Percentiles rank a stretch among this genome's conserved stretches.
Evolutionary conservation across 495 filamentous ascomycete species (phyloP).

Genomic region (Penicillium silybi): DNA sequence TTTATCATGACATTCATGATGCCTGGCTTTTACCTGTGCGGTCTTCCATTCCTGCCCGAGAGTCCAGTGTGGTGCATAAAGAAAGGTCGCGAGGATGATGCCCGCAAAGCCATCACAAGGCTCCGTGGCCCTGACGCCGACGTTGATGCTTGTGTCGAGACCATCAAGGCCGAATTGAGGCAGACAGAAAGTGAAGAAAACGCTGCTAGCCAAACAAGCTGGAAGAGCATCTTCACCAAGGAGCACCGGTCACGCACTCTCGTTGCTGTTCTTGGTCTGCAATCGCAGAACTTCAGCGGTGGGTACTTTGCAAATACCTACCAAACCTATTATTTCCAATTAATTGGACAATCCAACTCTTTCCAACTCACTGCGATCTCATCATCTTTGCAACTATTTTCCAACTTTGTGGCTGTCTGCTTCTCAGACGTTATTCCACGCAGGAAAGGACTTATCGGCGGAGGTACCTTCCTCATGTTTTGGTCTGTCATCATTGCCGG

Average conservation of each 20-base stretch:
- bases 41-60: slow-evolving; percentile 13
- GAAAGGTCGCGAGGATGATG: slow-evolving; percentile 9
- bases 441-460: slow-evolving; percentile 11
- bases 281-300: slow-evolving; percentile 11
- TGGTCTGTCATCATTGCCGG: slow-evolving; percentile 16
- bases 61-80: slow-evolving; percentile 14
- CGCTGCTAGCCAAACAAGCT: slow-evolving; percentile 8
- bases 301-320: slow-evolving; percentile 15
- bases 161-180: slow-evolving; percentile 8
- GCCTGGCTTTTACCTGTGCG: slow-evolving; percentile 12
- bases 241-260: slow-evolving; percentile 12
- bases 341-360: slow-evolving; percentile 11
- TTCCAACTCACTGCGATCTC: slow-evolving; percentile 14
- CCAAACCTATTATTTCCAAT: slow-evolving; percentile 14
- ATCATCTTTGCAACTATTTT: slow-evolving; percentile 7
- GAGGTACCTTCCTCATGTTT: slow-evolving; percentile 10
- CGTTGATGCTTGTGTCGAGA: slow-evolving; percentile 4
- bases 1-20: slow-evolving; percentile 13
- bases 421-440: slow-evolving; percentile 12
- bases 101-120: slow-evolving; percentile 8
- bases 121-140: slow-evolving; percentile 5
- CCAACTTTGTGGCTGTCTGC: slow-evolving; percentile 7
- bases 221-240: slow-evolving; percentile 15
- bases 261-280: slow-evolving; percentile 12
- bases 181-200: slow-evolving; percentile 3